Evolutionary conservation across 345 rosid species (phyloP), one percentile per base, ranked within the genome.

Genomic region (Melaleuca quinquenervia): DNA sequence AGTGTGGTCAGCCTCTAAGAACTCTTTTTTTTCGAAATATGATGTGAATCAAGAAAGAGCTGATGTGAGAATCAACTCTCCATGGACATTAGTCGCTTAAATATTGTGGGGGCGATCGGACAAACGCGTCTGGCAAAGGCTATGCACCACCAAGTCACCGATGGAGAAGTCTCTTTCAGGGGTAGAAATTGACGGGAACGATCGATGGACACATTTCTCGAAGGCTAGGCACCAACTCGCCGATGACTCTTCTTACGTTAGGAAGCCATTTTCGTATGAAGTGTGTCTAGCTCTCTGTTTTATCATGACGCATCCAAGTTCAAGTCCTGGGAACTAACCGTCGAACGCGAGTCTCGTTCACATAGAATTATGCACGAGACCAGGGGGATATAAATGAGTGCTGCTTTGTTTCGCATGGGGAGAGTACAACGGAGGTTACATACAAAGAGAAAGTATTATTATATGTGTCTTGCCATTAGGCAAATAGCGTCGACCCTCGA

Each of bases 361-460:
- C 26, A 56, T 56, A 0, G 29, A 56, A 56, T 27, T 29, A 0
- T 3, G 29, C 1, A 56, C 3, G 29, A 56, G 26, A 56, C 64
- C 14, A 26, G 29, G n/a, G 12, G 64, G 15, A 56, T 27, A 6
- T 56, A 56, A 26, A n/a, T 13, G 4, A n/a, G 6, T 6, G 36
- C 18, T 27, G 70, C 70, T 58, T 6, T n/a, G 36, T 12, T 6
- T n/a, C 8, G n/a, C 36, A 6, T 1, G 8, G 8, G 15, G 32
- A n/a, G 32, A 58, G n/a, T 6, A 13, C 12, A 32, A n/a, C 3
- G 70, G 70, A 58, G 36, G 70, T 58, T 3, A 6, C 8, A 58
- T n/a, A n/a, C 3, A 58, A n/a, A 0, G 70, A n/a, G 0, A 18
- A n/a, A 58, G 6, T 13, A n/a, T 58, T 58, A 5, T 6, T 58